Conservation (phyloP, 169 alveolate species). For the Cryptosporidium canis region DNA sequence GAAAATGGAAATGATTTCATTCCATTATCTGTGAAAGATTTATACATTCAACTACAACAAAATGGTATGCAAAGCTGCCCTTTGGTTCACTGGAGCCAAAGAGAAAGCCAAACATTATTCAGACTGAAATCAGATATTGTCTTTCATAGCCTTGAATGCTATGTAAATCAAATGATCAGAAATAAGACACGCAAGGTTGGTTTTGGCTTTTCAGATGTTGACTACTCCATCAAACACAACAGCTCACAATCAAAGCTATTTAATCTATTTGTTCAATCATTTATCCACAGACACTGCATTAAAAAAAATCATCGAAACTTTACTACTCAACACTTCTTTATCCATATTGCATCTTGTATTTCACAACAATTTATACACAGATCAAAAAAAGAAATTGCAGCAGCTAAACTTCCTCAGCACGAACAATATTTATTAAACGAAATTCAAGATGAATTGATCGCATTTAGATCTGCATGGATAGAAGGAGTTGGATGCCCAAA, state of each 20-base stretch:
- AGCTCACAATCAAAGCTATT: constrained; percentile 35
- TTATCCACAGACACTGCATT: constrained; percentile 21
- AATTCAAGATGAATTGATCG: constrained; percentile 38
- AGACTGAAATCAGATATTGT: constrained; percentile 57
- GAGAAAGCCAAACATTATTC: constrained; percentile 44
- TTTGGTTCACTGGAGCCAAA: constrained; percentile 21
- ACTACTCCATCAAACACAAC: constrained; percentile 3
- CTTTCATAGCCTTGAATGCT: constrained; percentile 51
- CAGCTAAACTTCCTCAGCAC: constrained; percentile 56
- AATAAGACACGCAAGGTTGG: constrained; percentile 44
- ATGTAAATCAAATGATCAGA: constrained; percentile 23
- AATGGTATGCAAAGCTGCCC: constrained; percentile 51
- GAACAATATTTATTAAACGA: constrained; percentile 66
- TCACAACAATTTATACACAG: constrained; percentile 60
- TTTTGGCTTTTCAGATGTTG: constrained; percentile 39
- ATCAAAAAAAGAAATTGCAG: constrained; percentile 60
- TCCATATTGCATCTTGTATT: constrained; percentile 47
- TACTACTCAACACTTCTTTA: constrained; percentile 65
- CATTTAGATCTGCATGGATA: constrained; percentile 69
- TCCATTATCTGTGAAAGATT: constrained; percentile 59
- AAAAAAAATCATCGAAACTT: constrained; percentile 34
- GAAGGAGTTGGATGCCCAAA: constrained; percentile 73
- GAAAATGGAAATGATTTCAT: constrained; percentile 55
- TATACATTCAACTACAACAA: constrained; percentile 3
- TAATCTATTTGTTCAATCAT: constrained; percentile 28